Base-by-base conservation (phyloP, 2,329 filamentous ascomycete species). In the Magnaporthales sp. region DNA sequence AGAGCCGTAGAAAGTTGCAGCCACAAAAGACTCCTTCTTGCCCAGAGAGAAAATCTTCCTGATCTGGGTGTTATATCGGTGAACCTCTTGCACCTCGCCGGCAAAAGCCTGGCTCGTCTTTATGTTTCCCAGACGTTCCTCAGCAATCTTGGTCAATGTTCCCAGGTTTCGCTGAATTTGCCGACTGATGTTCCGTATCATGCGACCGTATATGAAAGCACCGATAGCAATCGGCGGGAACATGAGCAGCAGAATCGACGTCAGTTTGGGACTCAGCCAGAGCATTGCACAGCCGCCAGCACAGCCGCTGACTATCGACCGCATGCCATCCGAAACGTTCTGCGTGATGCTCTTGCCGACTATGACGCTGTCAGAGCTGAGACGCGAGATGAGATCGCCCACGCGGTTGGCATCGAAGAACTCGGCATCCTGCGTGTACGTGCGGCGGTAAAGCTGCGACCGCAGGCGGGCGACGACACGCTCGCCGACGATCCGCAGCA, bases 361-460 rank as follows among this genome's bases (percentile, higher is more conserved):
- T 74, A 99, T 96, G 74, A 98, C 92, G 0, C 95, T 97, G 76
- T 99, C 96, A 2, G 93, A 96, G 73, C 94, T 93, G 62, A 99
- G 86, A 51, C 96, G 90, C 51, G 94, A 98, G 74, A 99, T 97
- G 72, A 99, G 81, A 75, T 99, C 95, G 76, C 95, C 95, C 29
- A 97, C 93, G 29, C 95, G 87, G 79, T 99, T 99, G 54, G 95
- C 95, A 75, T 99, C 95, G 74, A 99, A 99, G 80, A 99, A 99
- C 74, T 98, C 95, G 67, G 95, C 95, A 77, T 99, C 95, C 77
- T 99, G 95, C n/a, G 95, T 85, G 72, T 96, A 96, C 0, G 95
- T 99, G 70, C 91, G 88, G 70, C 92, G 88, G 80, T 96, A 99
- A 4, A 99, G 86, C 74, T 92, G 91, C 19, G 93, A 94, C 68